These are phyloP conservation scores for Clonostachys solani DNA, from an alignment of 2,329 filamentous ascomycete genomes.

Conservation along the genomic window DNA sequence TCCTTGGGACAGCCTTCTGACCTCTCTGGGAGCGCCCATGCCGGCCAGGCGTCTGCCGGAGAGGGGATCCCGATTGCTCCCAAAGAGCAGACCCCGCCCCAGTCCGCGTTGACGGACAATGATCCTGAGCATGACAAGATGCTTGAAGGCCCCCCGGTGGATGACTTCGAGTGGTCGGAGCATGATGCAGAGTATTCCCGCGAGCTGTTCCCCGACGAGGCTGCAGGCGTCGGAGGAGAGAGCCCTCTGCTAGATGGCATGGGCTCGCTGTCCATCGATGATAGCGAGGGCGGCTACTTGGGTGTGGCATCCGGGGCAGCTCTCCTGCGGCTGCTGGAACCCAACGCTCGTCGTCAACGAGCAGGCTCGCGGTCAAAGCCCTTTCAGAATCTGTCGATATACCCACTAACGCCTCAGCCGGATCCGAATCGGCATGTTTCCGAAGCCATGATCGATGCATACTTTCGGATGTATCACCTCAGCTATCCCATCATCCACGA, in stretches of 20 bases:
- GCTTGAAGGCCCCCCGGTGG: slow-evolving; percentile 23
- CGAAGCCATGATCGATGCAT: slow-evolving; percentile 29
- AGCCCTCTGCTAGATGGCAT: slow-evolving; percentile 28
- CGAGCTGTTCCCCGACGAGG: slow-evolving; percentile 13
- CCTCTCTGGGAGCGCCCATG: not conserved
- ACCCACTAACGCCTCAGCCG: slow-evolving; percentile 13
- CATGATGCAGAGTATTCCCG: slow-evolving; percentile 17
- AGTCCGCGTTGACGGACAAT: not conserved
- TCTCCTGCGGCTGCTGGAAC: slow-evolving; percentile 30
- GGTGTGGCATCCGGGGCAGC: slow-evolving; percentile 39
- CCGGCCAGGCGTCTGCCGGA: not conserved
- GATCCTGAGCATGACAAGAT: slow-evolving; percentile 9
- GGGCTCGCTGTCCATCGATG: slow-evolving; percentile 26
- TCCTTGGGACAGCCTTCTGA: not conserved
- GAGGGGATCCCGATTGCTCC: no score
- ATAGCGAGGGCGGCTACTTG: slow-evolving; percentile 35
- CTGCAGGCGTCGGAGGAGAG: slow-evolving; percentile 6
- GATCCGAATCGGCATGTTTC: slow-evolving; percentile 23
- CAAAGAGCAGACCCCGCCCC: no score
- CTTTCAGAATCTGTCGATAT: not conserved
- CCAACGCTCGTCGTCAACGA: slow-evolving; percentile 15
- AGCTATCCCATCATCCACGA: slow-evolving; percentile 42
- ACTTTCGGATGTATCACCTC: slow-evolving; percentile 37
- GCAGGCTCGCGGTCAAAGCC: slow-evolving; percentile 6
- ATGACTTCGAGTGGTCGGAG: slow-evolving; percentile 31